Percentiles rank a stretch among this genome's conserved stretches.
These are phyloP conservation scores for Eucalyptus brandiana DNA, from an alignment of 345 rosid genomes.

Conservation along the genomic window DNA sequence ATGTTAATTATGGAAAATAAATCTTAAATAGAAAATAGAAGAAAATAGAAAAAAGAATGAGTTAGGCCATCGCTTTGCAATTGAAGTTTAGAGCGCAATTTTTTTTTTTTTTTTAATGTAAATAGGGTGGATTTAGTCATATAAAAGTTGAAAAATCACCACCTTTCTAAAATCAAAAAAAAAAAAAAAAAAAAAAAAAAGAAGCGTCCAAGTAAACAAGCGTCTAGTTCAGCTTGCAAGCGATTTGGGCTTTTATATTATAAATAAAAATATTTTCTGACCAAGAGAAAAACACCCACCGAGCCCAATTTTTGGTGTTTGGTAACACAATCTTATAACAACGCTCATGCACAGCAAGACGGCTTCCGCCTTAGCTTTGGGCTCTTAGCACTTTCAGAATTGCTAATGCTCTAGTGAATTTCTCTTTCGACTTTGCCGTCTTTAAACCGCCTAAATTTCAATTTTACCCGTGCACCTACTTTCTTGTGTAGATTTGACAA, in stretches of 20 bases:
- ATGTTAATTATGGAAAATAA: neutral
- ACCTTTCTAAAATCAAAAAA: no score
- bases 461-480: neutral
- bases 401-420: accelerated
- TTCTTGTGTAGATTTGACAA: neutral
- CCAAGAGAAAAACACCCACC: neutral
- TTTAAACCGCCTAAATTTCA: accelerated
- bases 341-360: accelerated
- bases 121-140: neutral
- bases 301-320: neutral
- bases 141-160: no score
- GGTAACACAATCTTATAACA: neutral
- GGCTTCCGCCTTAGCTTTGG: neutral
- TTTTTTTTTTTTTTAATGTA: no score
- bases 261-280: no score
- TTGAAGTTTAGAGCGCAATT: neutral
- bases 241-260: neutral
- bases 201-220: no score
- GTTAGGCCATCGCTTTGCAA: neutral
- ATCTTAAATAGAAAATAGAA: neutral
- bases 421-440: neutral
- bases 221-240: neutral
- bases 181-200: no score
- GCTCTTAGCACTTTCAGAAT: neutral
- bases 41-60: no score